Evolutionary conservation across 176 grass and related monocot genomes (phyloP), one percentile per base, ranked within the genome.

Genomic region (Juncus effusus): DNA sequence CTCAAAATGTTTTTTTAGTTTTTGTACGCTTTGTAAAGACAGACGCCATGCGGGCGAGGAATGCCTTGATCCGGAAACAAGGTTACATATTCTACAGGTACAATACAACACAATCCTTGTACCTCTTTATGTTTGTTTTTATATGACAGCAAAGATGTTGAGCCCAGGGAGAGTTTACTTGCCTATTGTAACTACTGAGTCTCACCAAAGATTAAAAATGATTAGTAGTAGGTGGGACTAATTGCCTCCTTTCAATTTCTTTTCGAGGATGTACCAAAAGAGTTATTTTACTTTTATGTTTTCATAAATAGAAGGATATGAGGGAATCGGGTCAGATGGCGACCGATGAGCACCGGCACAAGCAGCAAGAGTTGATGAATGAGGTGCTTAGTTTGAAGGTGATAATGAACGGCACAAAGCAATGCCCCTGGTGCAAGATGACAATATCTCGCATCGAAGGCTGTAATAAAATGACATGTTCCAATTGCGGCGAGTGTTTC

Each of bases 341-440:
- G 42, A 57, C 78, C 40, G 65, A 68, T 76, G 56, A 83, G 35
- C 80, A 87, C 40, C n/a, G 86, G 35, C 67, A 16, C 37, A 81
- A 16, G 60, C 80, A 85, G 55, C 65, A 76, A 13, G 79, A 75
- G 40, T 67, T 84, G 47, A 84, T 84, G 76, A 75, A 91, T 45
- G 84, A 87, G 60, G 60, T 87, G 54, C 6, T 78, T 14, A 84
- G 38, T 72, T 42, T 91, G 10, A 71, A 38, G 71, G 84, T 81
- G 78, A 77, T 59, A 28, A 64, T 87, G 69, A 81, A 69, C 39
- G 65, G 73, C 81, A 61, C 84, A 42, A 87, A 78, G 70, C 84
- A 84, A 65, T 91, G 88, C 39, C 88, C 84, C 19, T 49, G 55
- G 54, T 91, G 88, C 53, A 91, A 91, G 72, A 91, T 91, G 39